Evolutionary conservation across 352 stramenopile species (phyloP), one percentile per base, ranked within the genome.

Genomic region (Globisporangium perplexum): DNA sequence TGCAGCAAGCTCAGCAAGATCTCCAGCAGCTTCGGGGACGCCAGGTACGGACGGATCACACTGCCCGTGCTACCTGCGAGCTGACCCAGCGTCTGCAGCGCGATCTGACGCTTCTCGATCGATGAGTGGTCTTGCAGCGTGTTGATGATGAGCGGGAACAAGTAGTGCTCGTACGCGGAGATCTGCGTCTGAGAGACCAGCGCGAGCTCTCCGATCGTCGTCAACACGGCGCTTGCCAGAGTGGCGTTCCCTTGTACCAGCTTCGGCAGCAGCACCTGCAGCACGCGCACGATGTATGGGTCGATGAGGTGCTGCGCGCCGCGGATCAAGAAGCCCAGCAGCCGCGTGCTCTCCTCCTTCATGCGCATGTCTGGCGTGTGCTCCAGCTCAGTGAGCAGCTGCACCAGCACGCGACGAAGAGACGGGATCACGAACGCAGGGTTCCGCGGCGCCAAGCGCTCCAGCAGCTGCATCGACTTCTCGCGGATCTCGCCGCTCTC

Each of bases 81-180:
- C 53, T 98, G 94, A 0, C 95, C 96, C 30, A 99, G 79, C 1
- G 96, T 97, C 60, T 95, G 83, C n/a, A 99, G 69, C 24, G 95
- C 96, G n/a, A 98, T 83, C 62, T 97, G 82, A 28, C 97, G 83
- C 61, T 99, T 98, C 55, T 96, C 92, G 35, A 93, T 79, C 35
- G 90, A 98, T 48, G 92, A 97, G 51, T 98, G 94, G 53, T 99
- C 97, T 65, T 98, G 89, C 41, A 99, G 77, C 42, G 93, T 98
- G 54, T 97, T 76, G 43, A 99, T 85, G 55, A 99, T 98, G 49
- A 98, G 78, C 36, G 97, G 93, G 63, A 99, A 95, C 4, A 99
- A 68, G 33, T 97, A 88, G 7, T 93, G 83, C 41, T 98, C 80
- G 77, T 97, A 99, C 20, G 89, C 88, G n/a, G 83, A 74, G 26